Evolutionary conservation across 2,329 filamentous ascomycete species (phyloP), one percentile per base, ranked within the genome.

Genomic region (Lecanosticta acicola): DNA sequence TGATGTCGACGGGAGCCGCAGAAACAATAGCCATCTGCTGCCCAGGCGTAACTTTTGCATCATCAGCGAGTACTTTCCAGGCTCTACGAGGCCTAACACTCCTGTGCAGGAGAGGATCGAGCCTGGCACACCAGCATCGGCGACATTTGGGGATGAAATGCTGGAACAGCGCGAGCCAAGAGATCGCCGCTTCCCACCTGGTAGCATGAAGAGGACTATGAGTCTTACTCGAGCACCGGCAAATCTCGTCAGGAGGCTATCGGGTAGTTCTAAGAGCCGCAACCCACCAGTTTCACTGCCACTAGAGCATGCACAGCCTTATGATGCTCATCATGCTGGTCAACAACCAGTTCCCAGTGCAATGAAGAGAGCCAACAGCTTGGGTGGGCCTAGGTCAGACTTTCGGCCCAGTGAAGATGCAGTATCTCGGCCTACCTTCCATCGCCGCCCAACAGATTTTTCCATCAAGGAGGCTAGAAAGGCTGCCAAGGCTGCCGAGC

Each of bases 41-140:
- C 90, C 90, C 16, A 84, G 93, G 48, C 80, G 93, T 24, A 98
- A 98, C 65, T 98, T 91, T 87, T 97, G 91, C 65, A 87, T 88
- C 2, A 94, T 98, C 58, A 79, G 86, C 43, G 78, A 86, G 62
- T 97, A 94, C 69, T 73, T 80, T 8, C 89, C 90, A 1, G 87
- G 87, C 2, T 73, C 71, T 26, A 94, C 87, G 1, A 89, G 89
- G 10, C 79, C 81, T 1, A 74, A 77, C 2, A 82, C 84, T 1
- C 87, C 87, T 2, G 76, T 73, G 20, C 57, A 60, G 19, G 50
- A 54, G 14, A 41, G 40, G 7, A 20, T 32, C 2, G 43, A 49
- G 3, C 43, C 39, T n/a, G 29, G 37, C 40, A 45, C 24, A n/a
- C 40, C 43, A 13, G 41, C 46, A 2, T 38, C 34, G 17, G 49